Base-by-base conservation (phyloP, 805 yeast species). In the Lachancea sp. region DNA sequence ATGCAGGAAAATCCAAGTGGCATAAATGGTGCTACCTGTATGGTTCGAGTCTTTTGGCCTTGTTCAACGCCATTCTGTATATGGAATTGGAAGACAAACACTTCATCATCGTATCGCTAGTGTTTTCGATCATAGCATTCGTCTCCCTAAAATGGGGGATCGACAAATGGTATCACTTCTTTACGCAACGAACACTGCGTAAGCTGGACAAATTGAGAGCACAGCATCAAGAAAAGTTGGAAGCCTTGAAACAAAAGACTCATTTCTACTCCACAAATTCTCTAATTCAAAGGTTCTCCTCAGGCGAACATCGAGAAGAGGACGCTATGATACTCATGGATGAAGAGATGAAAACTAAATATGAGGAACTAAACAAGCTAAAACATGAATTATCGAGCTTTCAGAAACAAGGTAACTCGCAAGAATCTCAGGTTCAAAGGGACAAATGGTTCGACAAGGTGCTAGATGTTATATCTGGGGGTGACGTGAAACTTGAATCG, bases 241-340 rank as follows among this genome's bases (percentile, higher is more conserved):
- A 80, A 17, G 83, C 78, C 45, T 66, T 83, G 60, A 84, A 84
- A 60, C 68, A 72, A 42, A 70, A 76, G 53, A 83, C 95, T 12
- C 82, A 84, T 48, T 90, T 77, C 59, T 74, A 82, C 51, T 71
- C 80, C 11, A 84, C 96, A 1, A 79, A 78, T 59, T 78, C 82
- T n/a, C 68, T 89, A 34, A 64, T 89, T 32, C 74, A 72, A 38
- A 70, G 88, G 52, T 88, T 75, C 49, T 64, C 72, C 8, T 58
- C 63, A 28, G 85, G 82, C 12, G 71, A 65, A 29, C 75, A 72
- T 45, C 64, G 67, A 34, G 55, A 65, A 43, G 72, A 67, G 36
- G 78, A 74, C 53, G 63, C 68, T 20, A 54, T 66, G 52, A 64
- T 68, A 35, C 51, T 60, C 23, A 59, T 74, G 48, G 73, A 71